Evolutionary conservation across 345 rosid genomes (phyloP).

Genomic region (Eucalyptus cloeziana): DNA sequence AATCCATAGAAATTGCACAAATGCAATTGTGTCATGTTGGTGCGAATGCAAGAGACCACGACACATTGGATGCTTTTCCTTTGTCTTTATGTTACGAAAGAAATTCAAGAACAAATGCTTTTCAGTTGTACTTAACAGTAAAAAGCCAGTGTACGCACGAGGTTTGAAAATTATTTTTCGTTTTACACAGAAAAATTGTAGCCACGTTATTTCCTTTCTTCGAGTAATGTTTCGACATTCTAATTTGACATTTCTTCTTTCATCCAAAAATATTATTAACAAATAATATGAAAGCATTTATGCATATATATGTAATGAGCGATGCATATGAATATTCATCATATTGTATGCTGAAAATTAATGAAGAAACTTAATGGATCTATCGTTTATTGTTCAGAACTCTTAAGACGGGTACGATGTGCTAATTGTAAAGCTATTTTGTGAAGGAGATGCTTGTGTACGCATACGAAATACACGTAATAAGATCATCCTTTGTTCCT

Average conservation of each 20-base stretch:
- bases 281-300: too few species aligned
- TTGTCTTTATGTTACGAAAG: not conserved
- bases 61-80: not conserved
- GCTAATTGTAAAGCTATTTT: too few species aligned
- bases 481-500: too few species aligned
- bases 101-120: not conserved
- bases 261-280: too few species aligned
- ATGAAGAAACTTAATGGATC: too few species aligned
- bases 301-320: not conserved
- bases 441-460: too few species aligned
- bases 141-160: not conserved
- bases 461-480: too few species aligned
- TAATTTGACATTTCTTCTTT: too few species aligned
- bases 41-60: not conserved
- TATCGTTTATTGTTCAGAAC: too few species aligned
- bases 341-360: too few species aligned
- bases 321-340: not conserved
- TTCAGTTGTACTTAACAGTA: not conserved
- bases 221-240: not conserved
- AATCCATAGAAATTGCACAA: not conserved
- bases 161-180: not conserved
- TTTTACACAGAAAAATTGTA: not conserved
- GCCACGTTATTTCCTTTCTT: not conserved
- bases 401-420: too few species aligned
- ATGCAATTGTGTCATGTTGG: not conserved